Evolutionary conservation across 495 filamentous ascomycete genomes (phyloP).

Genomic region (Aspergillus campestris): DNA sequence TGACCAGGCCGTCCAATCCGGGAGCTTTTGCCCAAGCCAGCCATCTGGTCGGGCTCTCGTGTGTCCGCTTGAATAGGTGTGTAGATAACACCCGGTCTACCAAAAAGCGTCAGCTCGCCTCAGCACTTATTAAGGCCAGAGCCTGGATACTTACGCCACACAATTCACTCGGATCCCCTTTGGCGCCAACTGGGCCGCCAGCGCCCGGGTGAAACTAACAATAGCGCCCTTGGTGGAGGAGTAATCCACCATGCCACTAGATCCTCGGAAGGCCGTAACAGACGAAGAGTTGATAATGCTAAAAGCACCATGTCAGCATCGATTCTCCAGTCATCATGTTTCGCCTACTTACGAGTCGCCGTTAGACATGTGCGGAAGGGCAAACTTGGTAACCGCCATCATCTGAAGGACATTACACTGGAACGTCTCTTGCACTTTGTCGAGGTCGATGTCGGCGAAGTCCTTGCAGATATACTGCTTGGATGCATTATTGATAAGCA

Average conservation of each 20-base stretch:
- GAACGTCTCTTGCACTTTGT: conserved; percentile 45
- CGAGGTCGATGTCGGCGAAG: conserved; percentile 43
- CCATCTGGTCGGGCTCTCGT: conserved; percentile 40
- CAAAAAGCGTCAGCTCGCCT: not conserved
- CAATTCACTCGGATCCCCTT: conserved; percentile 58
- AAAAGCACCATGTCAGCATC: conserved; percentile 5
- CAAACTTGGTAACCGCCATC: conserved; percentile 54
- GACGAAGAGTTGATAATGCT: conserved; percentile 56
- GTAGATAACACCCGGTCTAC: conserved; percentile 47
- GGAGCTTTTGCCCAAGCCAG: conserved; percentile 31
- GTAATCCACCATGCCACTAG: conserved; percentile 48
- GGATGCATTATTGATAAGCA: conserved; percentile 56
- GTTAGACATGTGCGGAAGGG: conserved; percentile 46
- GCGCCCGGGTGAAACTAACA: conserved; percentile 47
- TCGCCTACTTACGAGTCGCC: conserved; percentile 30
- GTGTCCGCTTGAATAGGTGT: conserved; percentile 52
- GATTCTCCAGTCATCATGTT: not conserved
- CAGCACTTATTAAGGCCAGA: not conserved
- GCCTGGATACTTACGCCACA: conserved; percentile 39
- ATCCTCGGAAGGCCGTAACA: conserved; percentile 47
- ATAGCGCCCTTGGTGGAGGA: conserved; percentile 56
- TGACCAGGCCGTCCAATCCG: conserved; percentile 46
- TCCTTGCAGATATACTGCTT: conserved; percentile 46
- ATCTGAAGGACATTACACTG: conserved; percentile 52
- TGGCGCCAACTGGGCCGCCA: conserved; percentile 45